phyloP scores from a whole-genome alignment of 2,329 filamentous ascomycete species.

The Apiospora arundinis region DNA sequence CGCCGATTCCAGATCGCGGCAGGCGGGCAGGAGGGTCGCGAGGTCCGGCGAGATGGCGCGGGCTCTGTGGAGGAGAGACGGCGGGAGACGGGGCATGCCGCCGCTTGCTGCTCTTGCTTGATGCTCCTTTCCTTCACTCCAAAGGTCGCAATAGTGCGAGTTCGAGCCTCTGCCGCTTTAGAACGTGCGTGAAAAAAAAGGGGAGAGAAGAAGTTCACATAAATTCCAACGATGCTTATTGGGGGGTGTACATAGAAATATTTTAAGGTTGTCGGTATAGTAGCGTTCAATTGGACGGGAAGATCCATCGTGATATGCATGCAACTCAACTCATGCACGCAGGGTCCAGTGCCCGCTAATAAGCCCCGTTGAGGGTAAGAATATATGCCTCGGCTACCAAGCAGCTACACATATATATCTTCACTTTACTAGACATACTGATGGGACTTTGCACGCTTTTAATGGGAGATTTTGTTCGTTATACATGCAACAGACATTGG shows the following conservation, averaged over 20 bases:
- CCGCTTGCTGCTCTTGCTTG: background rate
- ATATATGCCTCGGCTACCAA: background rate
- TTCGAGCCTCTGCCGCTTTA: background rate
- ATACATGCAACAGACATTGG: background rate
- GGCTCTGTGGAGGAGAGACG: slow-evolving; percentile 61
- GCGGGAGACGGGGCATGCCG: slow-evolving; percentile 68
- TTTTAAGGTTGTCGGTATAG: background rate
- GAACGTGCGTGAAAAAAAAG: background rate
- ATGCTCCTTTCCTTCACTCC: background rate
- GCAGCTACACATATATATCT: background rate
- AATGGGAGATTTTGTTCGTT: background rate
- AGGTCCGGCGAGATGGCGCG: slow-evolving; percentile 60
- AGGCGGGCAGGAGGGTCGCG: slow-evolving; percentile 66
- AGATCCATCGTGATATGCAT: background rate
- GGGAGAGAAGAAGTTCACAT: background rate
- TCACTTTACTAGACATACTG: background rate
- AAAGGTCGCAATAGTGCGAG: background rate
- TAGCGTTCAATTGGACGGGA: slow-evolving; percentile 11
- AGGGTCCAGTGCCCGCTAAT: slow-evolving; percentile 7
- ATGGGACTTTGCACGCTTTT: background rate
- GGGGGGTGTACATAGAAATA: background rate
- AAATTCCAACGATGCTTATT: background rate
- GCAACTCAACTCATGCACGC: background rate
- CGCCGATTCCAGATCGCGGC: slow-evolving; percentile 67
- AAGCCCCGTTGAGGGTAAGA: background rate